These are phyloP conservation scores for Trichoderma atrobrunneum DNA, from an alignment of 2,329 filamentous ascomycete species.

Conservation along the genomic window DNA sequence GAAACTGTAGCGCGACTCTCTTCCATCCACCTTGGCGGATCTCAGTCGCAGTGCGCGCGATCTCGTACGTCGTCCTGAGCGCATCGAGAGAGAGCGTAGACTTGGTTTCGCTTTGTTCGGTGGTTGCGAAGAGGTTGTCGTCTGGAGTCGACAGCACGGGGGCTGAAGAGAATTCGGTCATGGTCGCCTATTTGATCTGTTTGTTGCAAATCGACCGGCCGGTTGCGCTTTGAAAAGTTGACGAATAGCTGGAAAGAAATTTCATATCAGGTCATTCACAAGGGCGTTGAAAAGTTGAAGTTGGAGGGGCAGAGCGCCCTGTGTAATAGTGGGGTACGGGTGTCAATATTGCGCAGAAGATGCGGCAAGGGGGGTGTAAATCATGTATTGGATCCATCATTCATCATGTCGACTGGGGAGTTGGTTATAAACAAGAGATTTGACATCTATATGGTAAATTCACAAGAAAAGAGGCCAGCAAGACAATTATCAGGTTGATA, in stretches of 20 bases:
- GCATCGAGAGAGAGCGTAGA: conserved; percentile 59
- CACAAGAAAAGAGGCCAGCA: neutral
- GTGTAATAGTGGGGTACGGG: conserved; percentile 33
- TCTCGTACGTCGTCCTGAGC: conserved; percentile 76
- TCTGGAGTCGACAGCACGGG: conserved; percentile 65
- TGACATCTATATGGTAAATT: neutral
- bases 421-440: neutral
- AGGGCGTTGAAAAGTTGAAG: neutral
- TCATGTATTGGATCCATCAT: neutral
- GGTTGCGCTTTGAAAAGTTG: neutral
- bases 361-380: neutral
- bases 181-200: conserved; percentile 26
- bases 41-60: conserved; percentile 73
- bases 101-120: conserved; percentile 36
- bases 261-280: conserved; percentile 1
- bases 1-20: conserved; percentile 89
- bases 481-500: neutral
- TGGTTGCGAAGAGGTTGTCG: conserved; percentile 55
- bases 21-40: conserved; percentile 69
- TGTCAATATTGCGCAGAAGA: conserved; percentile 18
- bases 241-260: conserved; percentile 6
- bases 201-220: neutral
- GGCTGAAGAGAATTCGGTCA: conserved; percentile 50
- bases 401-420: neutral
- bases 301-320: conserved; percentile 19